These are phyloP conservation scores for Abortiporus biennis DNA, from an alignment of 1,284 basidiomycete genomes.

Conservation along the genomic window DNA sequence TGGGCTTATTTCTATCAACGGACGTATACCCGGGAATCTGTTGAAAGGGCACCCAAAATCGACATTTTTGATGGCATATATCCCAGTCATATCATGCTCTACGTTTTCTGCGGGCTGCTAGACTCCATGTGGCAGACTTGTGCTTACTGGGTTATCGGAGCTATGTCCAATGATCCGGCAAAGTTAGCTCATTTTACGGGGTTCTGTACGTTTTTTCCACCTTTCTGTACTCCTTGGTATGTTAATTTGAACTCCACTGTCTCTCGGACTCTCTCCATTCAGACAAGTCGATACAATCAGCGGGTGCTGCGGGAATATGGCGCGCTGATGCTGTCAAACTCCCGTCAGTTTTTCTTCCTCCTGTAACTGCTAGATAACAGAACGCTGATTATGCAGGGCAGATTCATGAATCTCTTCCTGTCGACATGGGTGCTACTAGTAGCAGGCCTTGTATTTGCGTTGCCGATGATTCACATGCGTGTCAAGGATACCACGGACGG, in stretches of 20 bases:
- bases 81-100: constrained; percentile 46
- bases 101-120: constrained; percentile 48
- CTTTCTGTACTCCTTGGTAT: neutral
- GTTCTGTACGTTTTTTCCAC: constrained; percentile 29
- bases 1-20: constrained; percentile 73
- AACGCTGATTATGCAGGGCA: constrained; percentile 11
- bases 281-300: constrained; percentile 41
- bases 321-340: constrained; percentile 34
- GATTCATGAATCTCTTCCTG: constrained; percentile 37
- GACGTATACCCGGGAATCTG: constrained; percentile 51
- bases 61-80: constrained; percentile 51
- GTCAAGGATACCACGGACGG: constrained; percentile 31
- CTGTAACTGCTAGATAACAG: constrained; percentile 1
- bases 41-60: constrained; percentile 34
- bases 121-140: constrained; percentile 59
- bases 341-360: constrained; percentile 22
- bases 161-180: constrained; percentile 40
- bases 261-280: neutral
- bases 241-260: neutral
- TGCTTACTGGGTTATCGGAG: constrained; percentile 50
- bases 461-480: constrained; percentile 41
- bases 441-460: constrained; percentile 33
- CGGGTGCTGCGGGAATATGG: constrained; percentile 38
- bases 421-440: constrained; percentile 38
- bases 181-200: constrained; percentile 43